Evolutionary conservation across 345 rosid species (phyloP).

Genomic region (Linum usitatissimum): DNA sequence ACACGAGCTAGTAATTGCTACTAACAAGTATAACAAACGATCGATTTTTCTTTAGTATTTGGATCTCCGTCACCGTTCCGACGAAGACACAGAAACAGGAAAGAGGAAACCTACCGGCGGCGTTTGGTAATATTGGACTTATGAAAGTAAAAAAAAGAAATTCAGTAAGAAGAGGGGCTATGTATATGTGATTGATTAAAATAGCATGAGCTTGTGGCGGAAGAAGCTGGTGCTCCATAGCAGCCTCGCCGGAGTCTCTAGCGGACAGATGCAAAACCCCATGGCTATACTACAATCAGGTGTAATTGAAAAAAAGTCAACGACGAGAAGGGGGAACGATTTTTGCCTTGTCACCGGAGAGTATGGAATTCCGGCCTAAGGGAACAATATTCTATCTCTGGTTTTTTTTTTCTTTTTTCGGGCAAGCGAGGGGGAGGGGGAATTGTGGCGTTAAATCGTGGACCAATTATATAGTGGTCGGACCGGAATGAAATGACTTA

Average conservation of each 20-base stretch:
- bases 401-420: neutral
- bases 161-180: neutral
- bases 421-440: conserved; percentile 13
- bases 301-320: neutral
- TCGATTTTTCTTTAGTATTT: neutral
- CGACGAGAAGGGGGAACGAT: conserved; percentile 10
- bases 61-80: too few species aligned
- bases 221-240: conserved; percentile 96
- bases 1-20: neutral
- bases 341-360: neutral
- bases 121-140: neutral
- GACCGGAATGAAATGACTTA: conserved; percentile 1
- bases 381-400: neutral
- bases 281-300: conserved; percentile 5
- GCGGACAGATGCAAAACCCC: conserved; percentile 77
- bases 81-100: too few species aligned
- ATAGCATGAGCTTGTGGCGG: conserved; percentile 88
- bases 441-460: conserved; percentile 10
- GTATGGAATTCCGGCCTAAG: neutral
- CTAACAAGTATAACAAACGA: neutral
- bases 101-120: neutral
- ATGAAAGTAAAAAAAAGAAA: too few species aligned
- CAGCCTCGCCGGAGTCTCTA: conserved; percentile 79
- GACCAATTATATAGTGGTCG: conserved; percentile 22
- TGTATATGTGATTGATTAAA: conserved; percentile 25